phyloP scores from a whole-genome alignment of 371 early-diverging fungal species.

The Mucor mucedo region DNA sequence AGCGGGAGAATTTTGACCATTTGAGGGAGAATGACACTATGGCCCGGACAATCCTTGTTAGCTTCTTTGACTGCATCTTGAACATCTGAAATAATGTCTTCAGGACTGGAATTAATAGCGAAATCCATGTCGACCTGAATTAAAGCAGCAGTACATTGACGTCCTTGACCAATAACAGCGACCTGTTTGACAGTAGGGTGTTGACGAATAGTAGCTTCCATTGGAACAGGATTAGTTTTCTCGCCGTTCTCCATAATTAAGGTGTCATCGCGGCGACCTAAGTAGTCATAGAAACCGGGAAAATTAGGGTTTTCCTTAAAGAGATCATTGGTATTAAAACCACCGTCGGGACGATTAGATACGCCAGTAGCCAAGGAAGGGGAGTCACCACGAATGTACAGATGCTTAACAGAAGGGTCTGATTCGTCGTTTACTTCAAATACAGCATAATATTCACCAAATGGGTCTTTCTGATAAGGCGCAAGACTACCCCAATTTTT shows the following conservation, averaged over 20 bases:
- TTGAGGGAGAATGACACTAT: conserved; percentile 42
- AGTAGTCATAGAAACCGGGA: conserved; percentile 31
- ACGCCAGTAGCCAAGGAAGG: conserved; percentile 31
- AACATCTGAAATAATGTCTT: conserved; percentile 29
- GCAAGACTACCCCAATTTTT: conserved; percentile 16
- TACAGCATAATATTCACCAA: conserved; percentile 1
- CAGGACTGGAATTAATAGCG: conserved; percentile 22
- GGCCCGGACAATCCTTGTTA: conserved; percentile 42
- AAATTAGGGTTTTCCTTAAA: conserved; percentile 27
- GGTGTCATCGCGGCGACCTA: conserved; percentile 47
- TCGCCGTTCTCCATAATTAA: conserved; percentile 51
- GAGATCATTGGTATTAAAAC: conserved; percentile 42
- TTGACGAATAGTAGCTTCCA: conserved; percentile 37
- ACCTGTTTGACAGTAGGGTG: conserved; percentile 27
- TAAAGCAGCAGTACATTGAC: conserved; percentile 40
- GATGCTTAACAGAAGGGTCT: conserved; percentile 21
- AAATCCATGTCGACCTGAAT: conserved; percentile 29
- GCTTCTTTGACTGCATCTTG: conserved; percentile 37
- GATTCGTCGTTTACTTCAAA: conserved; percentile 12
- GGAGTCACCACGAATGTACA: conserved; percentile 10
- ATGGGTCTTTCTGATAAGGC: neutral
- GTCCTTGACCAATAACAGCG: conserved; percentile 37
- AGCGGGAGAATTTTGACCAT: conserved; percentile 30
- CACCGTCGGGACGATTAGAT: conserved; percentile 37
- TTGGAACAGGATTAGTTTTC: conserved; percentile 51